Percentiles rank a stretch among this genome's conserved stretches.
phyloP scores from a whole-genome alignment of 2,329 filamentous ascomycete genomes.

The Neodidymelliopsis sp. region DNA sequence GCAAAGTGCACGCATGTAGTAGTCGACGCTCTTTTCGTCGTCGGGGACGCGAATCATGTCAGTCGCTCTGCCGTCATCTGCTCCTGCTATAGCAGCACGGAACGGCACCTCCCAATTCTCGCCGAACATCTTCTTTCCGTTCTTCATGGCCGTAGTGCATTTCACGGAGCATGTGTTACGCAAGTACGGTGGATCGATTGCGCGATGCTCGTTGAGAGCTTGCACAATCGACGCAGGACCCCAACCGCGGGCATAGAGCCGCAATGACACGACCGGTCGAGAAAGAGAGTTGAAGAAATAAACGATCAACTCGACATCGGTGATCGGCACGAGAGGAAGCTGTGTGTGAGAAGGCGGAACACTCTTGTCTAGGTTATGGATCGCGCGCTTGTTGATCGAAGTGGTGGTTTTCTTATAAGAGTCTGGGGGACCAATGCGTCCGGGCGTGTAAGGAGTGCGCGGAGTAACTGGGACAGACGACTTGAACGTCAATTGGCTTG shows the following conservation, averaged over 20 bases:
- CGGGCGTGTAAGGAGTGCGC: slow-evolving; percentile 17
- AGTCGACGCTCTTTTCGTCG: slow-evolving; percentile 12
- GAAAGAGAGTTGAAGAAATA: slow-evolving; percentile 42
- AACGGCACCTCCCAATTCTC: slow-evolving; percentile 20
- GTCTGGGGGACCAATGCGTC: slow-evolving; percentile 20
- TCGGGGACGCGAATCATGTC: slow-evolving; percentile 28
- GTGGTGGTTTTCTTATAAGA: slow-evolving; percentile 13
- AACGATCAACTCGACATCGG: slow-evolving; percentile 39
- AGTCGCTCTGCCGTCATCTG: slow-evolving; percentile 27
- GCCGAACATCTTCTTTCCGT: slow-evolving; percentile 24
- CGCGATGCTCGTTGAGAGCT: slow-evolving; percentile 34
- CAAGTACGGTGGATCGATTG: slow-evolving; percentile 33
- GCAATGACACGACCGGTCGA: slow-evolving; percentile 33
- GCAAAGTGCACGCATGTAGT: slow-evolving; percentile 23
- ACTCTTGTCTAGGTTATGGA: slow-evolving; percentile 27
- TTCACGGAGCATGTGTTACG: slow-evolving; percentile 43
- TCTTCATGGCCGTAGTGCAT: slow-evolving; percentile 34
- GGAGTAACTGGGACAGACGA: background rate
- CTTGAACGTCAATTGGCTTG: background rate
- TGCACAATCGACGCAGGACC: slow-evolving; percentile 32
- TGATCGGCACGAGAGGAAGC: slow-evolving; percentile 36
- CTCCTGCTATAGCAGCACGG: slow-evolving; percentile 12
- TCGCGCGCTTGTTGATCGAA: slow-evolving; percentile 25
- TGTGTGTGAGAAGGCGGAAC: slow-evolving; percentile 22
- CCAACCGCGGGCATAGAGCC: slow-evolving; percentile 35